A percentile compares a stretch with the other conserved stretches of the same genome.
phyloP scores from a whole-genome alignment of 805 yeast species.

The Cyberlindnera amylophila region DNA sequence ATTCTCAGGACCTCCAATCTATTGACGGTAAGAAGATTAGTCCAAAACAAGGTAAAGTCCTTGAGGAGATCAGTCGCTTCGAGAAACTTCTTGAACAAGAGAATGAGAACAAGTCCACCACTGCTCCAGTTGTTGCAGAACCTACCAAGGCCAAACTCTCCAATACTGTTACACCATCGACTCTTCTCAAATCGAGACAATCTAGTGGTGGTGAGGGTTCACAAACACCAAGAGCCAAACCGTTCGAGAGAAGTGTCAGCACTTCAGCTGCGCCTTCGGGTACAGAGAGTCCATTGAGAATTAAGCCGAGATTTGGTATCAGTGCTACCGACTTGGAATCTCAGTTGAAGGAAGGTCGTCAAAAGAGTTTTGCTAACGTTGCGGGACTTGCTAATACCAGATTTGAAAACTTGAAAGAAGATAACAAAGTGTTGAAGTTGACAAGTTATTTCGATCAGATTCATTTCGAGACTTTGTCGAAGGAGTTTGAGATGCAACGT shows the following conservation, averaged over 20 bases:
- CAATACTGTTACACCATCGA: slow-evolving; percentile 4
- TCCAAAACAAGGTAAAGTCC: slow-evolving; percentile 25
- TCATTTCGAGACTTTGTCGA: slow-evolving; percentile 75
- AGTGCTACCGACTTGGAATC: slow-evolving; percentile 26
- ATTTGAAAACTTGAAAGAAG: slow-evolving; percentile 21
- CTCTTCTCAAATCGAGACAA: slow-evolving; percentile 8
- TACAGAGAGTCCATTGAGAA: neutral
- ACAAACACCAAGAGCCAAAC: slow-evolving; percentile 6
- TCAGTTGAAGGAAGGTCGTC: slow-evolving; percentile 28
- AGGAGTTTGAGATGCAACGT: slow-evolving; percentile 84
- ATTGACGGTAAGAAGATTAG: slow-evolving; percentile 9
- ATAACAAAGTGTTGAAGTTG: slow-evolving; percentile 55
- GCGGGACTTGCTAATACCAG: slow-evolving; percentile 6
- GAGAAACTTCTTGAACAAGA: slow-evolving; percentile 27
- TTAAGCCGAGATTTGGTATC: slow-evolving; percentile 21
- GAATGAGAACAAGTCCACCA: slow-evolving; percentile 1
- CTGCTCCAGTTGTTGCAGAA: too few relatives aligned
- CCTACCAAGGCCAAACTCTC: too few relatives aligned
- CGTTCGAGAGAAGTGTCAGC: slow-evolving; percentile 6
- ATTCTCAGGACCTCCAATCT: slow-evolving; percentile 2
- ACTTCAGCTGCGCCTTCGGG: neutral
- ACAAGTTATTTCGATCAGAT: slow-evolving; percentile 68
- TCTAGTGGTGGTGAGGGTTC: slow-evolving; percentile 7
- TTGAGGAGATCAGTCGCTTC: slow-evolving; percentile 30
- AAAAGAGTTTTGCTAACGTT: slow-evolving; percentile 16